Evolutionary conservation across 768 basidiomycete species (phyloP), one percentile per base, ranked within the genome.

Genomic region (Crucibulum laeve): DNA sequence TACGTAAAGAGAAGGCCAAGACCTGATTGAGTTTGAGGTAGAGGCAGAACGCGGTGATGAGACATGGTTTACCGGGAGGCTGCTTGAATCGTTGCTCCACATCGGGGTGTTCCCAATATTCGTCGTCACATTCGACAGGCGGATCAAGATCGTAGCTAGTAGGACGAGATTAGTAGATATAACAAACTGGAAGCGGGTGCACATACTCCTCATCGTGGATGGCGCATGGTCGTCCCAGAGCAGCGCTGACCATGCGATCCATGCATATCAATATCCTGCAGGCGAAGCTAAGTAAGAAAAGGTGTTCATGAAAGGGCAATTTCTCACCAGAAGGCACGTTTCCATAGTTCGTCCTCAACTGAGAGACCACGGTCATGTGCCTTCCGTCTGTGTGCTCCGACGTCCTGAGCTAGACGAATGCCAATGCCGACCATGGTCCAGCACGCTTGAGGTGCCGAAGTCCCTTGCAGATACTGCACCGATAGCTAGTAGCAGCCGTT

Each of bases 131-230:
- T 44, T 77, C 75, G 2, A 81, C 58, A 1, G 76, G 79, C 4
- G 84, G 63, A 46, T 89, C 87, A 2, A 86, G 63, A 51, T 92
- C 88, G 51, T 88, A 87, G 51, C 87, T 89, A 44, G 21, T 19
- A 30, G 10, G 35, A 35, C 7, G 15, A 42, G 36, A 39, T 32
- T 28, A 15, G 25, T 14, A n/a, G 4, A 15, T n/a, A 33, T 17
- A 22, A 42, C 35, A 25, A 18, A 25, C 17, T 23, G 15, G 11
- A 35, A 40, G 38, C 34, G 45, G 40, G 25, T n/a, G 1, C 13
- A 46, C 80, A 40, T 55, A 82, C 81, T 89, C 87, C 61, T 87
- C 87, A 49, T 91, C 88, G 42, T 87, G 84, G 13, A 91, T 77
- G 3, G 83, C 82, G 53, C 84, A 79, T 1, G 87, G 86, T 15